A percentile compares a stretch with the other conserved stretches of the same genome.
These are phyloP conservation scores for Hawksworthiomyces lignivorus DNA, from an alignment of 2,329 filamentous ascomycete genomes.

Conservation along the genomic window DNA sequence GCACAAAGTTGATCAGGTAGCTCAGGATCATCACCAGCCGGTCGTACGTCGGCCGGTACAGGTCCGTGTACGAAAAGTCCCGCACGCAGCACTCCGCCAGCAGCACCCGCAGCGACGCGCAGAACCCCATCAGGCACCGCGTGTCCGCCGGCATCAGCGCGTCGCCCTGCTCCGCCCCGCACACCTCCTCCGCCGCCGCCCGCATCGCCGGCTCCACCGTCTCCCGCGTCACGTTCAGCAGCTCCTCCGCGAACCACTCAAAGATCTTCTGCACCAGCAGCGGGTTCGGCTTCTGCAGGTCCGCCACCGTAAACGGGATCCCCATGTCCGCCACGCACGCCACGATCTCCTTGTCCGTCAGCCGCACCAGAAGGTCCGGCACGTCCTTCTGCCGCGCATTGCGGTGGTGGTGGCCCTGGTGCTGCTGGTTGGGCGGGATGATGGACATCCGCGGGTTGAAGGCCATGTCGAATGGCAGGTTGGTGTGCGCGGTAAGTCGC, in stretches of 20 bases:
- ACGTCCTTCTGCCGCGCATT: conserved; percentile 49
- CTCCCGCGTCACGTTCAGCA: conserved; percentile 89
- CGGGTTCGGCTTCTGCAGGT: conserved; percentile 89
- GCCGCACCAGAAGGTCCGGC: conserved; percentile 52
- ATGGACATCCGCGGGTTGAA: conserved; percentile 56
- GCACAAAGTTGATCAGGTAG: conserved; percentile 97
- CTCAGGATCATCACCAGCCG: conserved; percentile 92
- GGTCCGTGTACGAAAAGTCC: conserved; percentile 88
- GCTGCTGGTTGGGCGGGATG: conserved; percentile 40
- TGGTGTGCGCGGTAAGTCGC: too few relatives aligned
- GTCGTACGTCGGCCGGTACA: conserved; percentile 84
- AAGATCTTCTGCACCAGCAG: conserved; percentile 95
- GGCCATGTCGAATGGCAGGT: conserved; percentile 40
- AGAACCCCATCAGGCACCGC: conserved; percentile 93
- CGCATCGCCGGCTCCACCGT: conserved; percentile 93
- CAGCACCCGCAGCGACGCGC: conserved; percentile 70
- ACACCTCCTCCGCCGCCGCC: conserved; percentile 81
- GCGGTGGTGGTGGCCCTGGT: conserved; percentile 24
- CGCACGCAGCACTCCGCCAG: conserved; percentile 83
- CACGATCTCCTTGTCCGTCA: conserved; percentile 73
- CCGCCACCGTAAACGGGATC: conserved; percentile 75
- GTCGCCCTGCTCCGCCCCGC: conserved; percentile 70
- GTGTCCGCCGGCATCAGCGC: conserved; percentile 74
- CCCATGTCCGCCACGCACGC: conserved; percentile 97
- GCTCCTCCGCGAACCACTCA: conserved; percentile 91